Conservation (phyloP, 2,329 filamentous ascomycete genomes). For the Cercospora janseana region DNA sequence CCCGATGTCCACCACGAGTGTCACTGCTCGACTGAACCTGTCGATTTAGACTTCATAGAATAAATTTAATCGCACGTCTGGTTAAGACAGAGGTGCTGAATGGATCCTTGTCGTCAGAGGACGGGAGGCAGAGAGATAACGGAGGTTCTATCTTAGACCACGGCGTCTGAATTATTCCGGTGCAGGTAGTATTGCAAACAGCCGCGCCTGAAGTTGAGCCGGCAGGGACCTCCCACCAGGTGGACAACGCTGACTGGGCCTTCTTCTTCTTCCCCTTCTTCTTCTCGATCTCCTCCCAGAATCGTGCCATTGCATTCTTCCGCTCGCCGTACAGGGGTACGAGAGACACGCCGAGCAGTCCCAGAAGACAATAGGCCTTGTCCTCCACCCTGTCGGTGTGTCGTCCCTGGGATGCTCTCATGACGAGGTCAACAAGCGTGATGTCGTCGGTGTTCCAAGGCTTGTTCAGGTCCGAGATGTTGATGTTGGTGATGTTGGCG, state of each 20-base stretch:
- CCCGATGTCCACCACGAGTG: too few species aligned
- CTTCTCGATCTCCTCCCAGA: background rate
- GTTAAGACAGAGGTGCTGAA: too few species aligned
- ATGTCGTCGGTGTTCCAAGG: constrained; percentile 14
- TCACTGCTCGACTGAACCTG: too few species aligned
- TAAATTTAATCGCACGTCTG: too few species aligned
- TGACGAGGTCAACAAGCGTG: constrained; percentile 9
- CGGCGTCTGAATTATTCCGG: too few species aligned
- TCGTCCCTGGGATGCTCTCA: constrained; percentile 18
- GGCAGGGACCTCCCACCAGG: background rate
- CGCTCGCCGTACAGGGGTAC: constrained; percentile 21
- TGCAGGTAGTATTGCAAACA: background rate
- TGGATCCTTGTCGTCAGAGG: too few species aligned
- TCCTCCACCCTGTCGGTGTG: constrained; percentile 21
- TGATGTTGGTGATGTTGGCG: constrained; percentile 14
- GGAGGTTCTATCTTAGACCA: too few species aligned
- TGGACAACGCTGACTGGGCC: background rate
- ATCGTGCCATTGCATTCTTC: background rate
- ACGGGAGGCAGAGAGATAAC: too few species aligned
- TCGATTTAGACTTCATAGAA: too few species aligned
- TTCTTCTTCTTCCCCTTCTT: background rate
- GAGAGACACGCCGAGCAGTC: constrained; percentile 18
- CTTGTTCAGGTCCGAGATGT: background rate
- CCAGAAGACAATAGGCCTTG: constrained; percentile 21
- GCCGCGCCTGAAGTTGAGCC: background rate